phyloP scores from a whole-genome alignment of 441 rosid genomes.

The Geranium incanum region DNA sequence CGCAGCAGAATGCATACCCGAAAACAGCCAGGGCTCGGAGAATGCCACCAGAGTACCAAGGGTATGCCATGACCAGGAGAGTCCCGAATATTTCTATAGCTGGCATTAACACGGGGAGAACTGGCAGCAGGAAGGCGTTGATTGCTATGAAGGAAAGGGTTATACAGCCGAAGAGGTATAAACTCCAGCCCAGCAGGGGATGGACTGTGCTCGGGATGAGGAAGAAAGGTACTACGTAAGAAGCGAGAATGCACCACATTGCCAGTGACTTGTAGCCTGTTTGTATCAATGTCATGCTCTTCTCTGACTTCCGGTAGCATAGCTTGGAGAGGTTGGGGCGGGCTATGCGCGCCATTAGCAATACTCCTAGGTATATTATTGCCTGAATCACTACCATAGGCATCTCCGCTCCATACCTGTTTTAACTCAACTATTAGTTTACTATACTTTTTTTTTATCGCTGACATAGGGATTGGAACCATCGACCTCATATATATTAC shows the following conservation, averaged over 20 bases:
- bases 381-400: constrained; percentile 56
- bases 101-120: constrained; percentile 42
- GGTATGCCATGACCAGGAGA: constrained; percentile 78
- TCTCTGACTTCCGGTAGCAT: constrained; percentile 58
- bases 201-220: constrained; percentile 67
- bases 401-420: constrained; percentile 66
- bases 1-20: constrained; percentile 61
- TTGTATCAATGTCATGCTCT: constrained; percentile 44
- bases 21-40: constrained; percentile 63
- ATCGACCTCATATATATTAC: no score
- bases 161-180: constrained; percentile 61
- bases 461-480: no score
- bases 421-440: not conserved
- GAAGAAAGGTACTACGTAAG: constrained; percentile 64
- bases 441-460: no score
- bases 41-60: constrained; percentile 64
- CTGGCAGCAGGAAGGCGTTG: constrained; percentile 60
- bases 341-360: constrained; percentile 52
- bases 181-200: constrained; percentile 67
- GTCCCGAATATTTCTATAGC: constrained; percentile 60
- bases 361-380: constrained; percentile 49
- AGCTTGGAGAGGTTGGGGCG: constrained; percentile 65
- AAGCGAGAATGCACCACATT: constrained; percentile 55
- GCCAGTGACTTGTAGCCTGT: constrained; percentile 48
- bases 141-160: constrained; percentile 54